Base-by-base conservation (phyloP, 2,329 filamentous ascomycete species). In the Elsinoe fawcettii region DNA sequence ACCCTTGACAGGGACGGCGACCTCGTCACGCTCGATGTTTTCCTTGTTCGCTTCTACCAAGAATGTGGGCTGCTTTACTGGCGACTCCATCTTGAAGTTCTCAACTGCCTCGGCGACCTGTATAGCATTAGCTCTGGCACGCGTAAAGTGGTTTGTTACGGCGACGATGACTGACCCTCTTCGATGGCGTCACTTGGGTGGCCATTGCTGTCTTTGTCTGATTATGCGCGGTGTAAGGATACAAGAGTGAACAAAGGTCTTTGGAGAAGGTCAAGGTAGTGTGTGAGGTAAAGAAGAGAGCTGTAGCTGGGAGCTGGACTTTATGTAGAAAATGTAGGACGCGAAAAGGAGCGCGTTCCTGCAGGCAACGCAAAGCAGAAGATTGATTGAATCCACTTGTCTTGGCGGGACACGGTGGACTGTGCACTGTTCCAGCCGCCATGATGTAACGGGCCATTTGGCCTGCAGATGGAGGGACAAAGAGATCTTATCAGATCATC, bases 61-160 rank as follows among this genome's bases (percentile, higher is more conserved):
- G 72, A 96, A 90, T 77, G 87, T 80, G 64, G 93, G 82, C 81
- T 95, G 95, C 86, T 96, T 96, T 63, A 87, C 77, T 46, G 91
- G 90, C 1, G 90, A 93, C 66, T 95, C 88, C 84, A 96, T 95
- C 77, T 92, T 95, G 73, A 97, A 81, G 66, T 83, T 84, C 74
- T 93, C 85, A 69, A 97, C 86, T 67, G 85, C 90, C 68, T 88
- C 85, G 67, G 90, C 88, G 77, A 87, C 87, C 92, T 97, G 71
- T 63, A 47, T 51, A 51, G 57, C 62, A 69, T 75, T 67, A 74
- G 73, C 73, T 71, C 61, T 62, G 61, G 62, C 66, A 58, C 58
- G 65, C 56, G 49, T 62, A 66, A 70, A 66, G 65, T 67, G 66
- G 62, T 69, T 66, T 66, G 69, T 59, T 68, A 62, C 61, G 62